These are phyloP conservation scores for Coleophoma eucalyptorum DNA, from an alignment of 2,329 filamentous ascomycete genomes.

Conservation along the genomic window DNA sequence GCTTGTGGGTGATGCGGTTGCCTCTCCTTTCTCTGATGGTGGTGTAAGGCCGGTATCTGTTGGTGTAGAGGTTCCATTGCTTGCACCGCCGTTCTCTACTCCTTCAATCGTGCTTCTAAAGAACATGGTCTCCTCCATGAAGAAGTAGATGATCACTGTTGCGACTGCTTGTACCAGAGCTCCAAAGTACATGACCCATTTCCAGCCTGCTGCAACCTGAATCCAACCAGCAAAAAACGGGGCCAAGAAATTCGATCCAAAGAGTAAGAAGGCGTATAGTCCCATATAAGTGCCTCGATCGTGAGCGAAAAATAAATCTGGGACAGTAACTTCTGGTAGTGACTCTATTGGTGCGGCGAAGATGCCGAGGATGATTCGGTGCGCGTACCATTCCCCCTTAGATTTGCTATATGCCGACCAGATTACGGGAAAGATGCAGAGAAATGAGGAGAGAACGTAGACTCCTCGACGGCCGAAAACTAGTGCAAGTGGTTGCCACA, in stretches of 20 bases:
- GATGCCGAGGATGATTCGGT: slow-evolving; percentile 22
- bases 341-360: slow-evolving; percentile 23
- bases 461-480: slow-evolving; percentile 12
- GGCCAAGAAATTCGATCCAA: slow-evolving; percentile 32
- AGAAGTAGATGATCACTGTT: slow-evolving; percentile 48
- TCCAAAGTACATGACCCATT: slow-evolving; percentile 46
- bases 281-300: slow-evolving; percentile 37
- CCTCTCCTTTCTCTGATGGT: neutral
- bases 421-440: slow-evolving; percentile 30
- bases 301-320: slow-evolving; percentile 38
- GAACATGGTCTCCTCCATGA: slow-evolving; percentile 50
- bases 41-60: neutral
- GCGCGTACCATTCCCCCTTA: slow-evolving; percentile 11
- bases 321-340: slow-evolving; percentile 27
- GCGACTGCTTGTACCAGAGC: slow-evolving; percentile 44
- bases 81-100: neutral
- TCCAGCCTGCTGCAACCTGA: slow-evolving; percentile 39
- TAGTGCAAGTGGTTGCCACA: slow-evolving; percentile 47
- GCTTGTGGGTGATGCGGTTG: neutral
- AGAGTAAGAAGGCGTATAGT: slow-evolving; percentile 37
- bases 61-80: neutral
- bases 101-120: slow-evolving; percentile 3
- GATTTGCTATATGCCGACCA: slow-evolving; percentile 22
- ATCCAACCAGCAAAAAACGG: slow-evolving; percentile 45
- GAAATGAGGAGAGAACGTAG: slow-evolving; percentile 22